These are phyloP conservation scores for Tolypocladium ovalisporum DNA, from an alignment of 2,329 filamentous ascomycete species.

Conservation along the genomic window DNA sequence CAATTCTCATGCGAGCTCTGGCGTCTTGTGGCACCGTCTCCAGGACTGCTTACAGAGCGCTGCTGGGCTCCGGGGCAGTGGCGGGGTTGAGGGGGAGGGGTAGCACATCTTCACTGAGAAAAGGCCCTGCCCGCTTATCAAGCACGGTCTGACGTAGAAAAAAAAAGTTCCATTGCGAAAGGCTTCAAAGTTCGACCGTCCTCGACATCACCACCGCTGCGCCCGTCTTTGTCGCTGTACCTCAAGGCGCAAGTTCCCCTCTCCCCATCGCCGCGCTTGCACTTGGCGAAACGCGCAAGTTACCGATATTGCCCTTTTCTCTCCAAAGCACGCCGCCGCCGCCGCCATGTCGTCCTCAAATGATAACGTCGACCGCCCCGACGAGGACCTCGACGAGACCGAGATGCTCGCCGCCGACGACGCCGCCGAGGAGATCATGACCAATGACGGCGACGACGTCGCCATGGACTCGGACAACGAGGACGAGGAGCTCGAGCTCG, in stretches of 20 bases:
- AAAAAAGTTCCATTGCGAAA: constrained; percentile 1
- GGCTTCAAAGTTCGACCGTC: not conserved
- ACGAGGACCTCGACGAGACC: constrained; percentile 39
- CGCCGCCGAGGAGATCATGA: constrained; percentile 61
- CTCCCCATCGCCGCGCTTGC: not conserved
- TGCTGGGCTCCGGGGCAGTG: not conserved
- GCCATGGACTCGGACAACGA: constrained; percentile 72
- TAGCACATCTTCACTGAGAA: too few species aligned
- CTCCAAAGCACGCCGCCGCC: not conserved
- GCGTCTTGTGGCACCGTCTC: not conserved
- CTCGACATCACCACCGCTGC: not conserved
- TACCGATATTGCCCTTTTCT: not conserved
- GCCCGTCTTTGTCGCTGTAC: not conserved
- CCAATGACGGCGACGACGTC: constrained; percentile 50
- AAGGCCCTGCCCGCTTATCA: not conserved
- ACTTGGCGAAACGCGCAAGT: not conserved
- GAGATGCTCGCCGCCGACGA: constrained; percentile 62
- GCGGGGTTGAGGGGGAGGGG: not conserved
- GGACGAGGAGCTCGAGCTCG: constrained; percentile 67
- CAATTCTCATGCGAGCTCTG: not conserved
- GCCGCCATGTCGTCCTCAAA: constrained; percentile 18
- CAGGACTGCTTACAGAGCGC: not conserved
- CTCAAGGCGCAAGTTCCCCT: not conserved
- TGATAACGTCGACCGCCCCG: constrained; percentile 48
- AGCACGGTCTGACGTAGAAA: not conserved